Evolutionary conservation across 345 rosid genomes (phyloP).

Genomic region (Passiflora organensis): DNA sequence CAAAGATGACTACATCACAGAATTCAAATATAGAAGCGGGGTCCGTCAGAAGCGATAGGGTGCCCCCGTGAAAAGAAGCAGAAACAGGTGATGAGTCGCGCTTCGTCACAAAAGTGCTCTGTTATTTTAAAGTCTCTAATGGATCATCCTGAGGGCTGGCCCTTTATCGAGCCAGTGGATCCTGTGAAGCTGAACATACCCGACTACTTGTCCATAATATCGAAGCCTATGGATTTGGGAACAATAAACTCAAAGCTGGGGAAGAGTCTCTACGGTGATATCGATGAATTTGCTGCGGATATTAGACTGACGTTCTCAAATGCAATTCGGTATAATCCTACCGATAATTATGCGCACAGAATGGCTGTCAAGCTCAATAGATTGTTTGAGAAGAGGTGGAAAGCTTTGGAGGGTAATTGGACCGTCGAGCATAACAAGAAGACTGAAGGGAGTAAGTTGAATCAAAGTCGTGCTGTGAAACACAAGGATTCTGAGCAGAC

Average conservation of each 20-base stretch:
- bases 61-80: conserved; percentile 41
- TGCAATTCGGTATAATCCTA: conserved; percentile 80
- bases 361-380: conserved; percentile 42
- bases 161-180: conserved; percentile 69
- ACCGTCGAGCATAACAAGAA: conserved; percentile 16
- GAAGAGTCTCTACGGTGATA: conserved; percentile 36
- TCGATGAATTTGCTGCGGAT: conserved; percentile 77
- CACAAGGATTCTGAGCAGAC: conserved; percentile 36
- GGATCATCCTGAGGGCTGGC: conserved; percentile 46
- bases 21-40: no score
- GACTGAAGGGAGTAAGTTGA: conserved; percentile 15
- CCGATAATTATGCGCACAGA: conserved; percentile 43
- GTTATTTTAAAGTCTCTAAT: conserved; percentile 40
- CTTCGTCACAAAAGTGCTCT: no score
- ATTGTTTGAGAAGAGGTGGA: conserved; percentile 61
- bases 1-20: no score
- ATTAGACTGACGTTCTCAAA: conserved; percentile 68
- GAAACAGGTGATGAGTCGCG: conserved; percentile 70
- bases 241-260: conserved; percentile 55
- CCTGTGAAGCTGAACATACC: conserved; percentile 61
- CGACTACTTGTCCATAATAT: conserved; percentile 68
- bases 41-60: conserved; percentile 24
- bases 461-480: conserved; percentile 24
- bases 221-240: conserved; percentile 84
- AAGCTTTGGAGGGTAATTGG: conserved; percentile 37